phyloP scores from a whole-genome alignment of 495 filamentous ascomycete species.

The Melanomma pulvis-pyrius region DNA sequence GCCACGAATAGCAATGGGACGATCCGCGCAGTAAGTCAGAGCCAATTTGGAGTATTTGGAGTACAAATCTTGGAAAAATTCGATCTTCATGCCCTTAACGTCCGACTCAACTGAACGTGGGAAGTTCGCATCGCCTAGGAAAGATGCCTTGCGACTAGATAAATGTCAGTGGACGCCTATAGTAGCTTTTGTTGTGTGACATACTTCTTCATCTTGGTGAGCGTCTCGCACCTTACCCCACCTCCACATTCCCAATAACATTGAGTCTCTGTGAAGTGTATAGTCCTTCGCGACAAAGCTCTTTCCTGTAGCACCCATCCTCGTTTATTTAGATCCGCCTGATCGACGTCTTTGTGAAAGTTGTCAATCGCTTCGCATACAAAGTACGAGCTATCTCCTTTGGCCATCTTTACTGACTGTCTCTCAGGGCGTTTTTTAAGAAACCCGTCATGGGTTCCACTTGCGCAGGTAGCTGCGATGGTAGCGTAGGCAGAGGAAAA shows the following conservation, averaged over 20 bases:
- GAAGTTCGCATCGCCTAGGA: constrained; percentile 47
- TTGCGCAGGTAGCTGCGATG: constrained; percentile 13
- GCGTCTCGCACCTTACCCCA: constrained; percentile 47
- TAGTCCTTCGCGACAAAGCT: constrained; percentile 47
- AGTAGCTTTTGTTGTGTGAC: constrained; percentile 1
- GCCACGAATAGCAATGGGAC: constrained; percentile 42
- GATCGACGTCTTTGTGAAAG: constrained; percentile 39
- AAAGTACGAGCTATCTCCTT: not conserved
- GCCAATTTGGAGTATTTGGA: constrained; percentile 42
- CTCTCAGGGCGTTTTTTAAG: constrained; percentile 2
- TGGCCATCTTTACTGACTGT: not conserved
- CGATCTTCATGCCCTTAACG: constrained; percentile 32
- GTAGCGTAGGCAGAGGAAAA: constrained; percentile 13
- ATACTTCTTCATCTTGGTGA: constrained; percentile 43
- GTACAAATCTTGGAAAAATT: constrained; percentile 42
- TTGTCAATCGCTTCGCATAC: constrained; percentile 17
- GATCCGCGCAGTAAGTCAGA: constrained; percentile 37
- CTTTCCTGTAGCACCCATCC: constrained; percentile 53
- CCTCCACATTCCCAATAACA: constrained; percentile 51
- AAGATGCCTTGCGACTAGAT: constrained; percentile 39
- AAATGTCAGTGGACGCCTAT: not conserved
- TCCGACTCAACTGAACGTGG: constrained; percentile 30
- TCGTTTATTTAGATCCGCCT: constrained; percentile 42
- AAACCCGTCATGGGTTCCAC: constrained; percentile 8
- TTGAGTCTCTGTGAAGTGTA: constrained; percentile 49